These are phyloP conservation scores for Elongisporangium prolatum DNA, from an alignment of 352 stramenopile genomes.

Conservation along the genomic window DNA sequence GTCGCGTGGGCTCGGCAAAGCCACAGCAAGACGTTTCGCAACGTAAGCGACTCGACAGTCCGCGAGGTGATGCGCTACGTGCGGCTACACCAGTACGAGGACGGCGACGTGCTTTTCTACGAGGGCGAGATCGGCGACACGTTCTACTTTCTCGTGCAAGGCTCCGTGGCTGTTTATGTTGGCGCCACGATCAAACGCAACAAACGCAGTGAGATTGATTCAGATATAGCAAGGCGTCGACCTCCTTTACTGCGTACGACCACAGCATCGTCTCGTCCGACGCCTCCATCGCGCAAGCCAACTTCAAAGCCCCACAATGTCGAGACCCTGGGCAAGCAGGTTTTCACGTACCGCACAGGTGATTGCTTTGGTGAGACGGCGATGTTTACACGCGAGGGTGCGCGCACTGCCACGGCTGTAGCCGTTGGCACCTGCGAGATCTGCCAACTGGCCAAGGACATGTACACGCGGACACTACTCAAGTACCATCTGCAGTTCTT, in stretches of 20 bases:
- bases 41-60: conserved; percentile 28
- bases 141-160: conserved; percentile 53
- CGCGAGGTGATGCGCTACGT: conserved; percentile 38
- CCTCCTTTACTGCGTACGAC: not conserved
- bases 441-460: conserved; percentile 34
- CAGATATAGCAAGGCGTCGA: conserved; percentile 1
- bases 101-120: conserved; percentile 46
- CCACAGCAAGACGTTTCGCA: conserved; percentile 41
- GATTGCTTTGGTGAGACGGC: conserved; percentile 49
- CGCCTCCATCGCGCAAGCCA: too few relatives aligned
- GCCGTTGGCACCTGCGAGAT: conserved; percentile 39
- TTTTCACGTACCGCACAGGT: conserved; percentile 45
- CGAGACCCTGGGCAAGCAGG: conserved; percentile 26
- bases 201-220: conserved; percentile 4
- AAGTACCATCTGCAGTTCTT: conserved; percentile 45
- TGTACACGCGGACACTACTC: conserved; percentile 45
- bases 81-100: conserved; percentile 32
- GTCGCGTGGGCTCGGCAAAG: conserved; percentile 33
- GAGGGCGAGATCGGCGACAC: conserved; percentile 48
- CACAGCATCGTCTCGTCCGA: not conserved
- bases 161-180: conserved; percentile 47
- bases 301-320: conserved; percentile 8
- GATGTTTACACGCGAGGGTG: conserved; percentile 47
- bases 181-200: conserved; percentile 24
- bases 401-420: conserved; percentile 46